phyloP scores from a whole-genome alignment of 2,329 filamentous ascomycete genomes.

The Clathrospora elynae region DNA sequence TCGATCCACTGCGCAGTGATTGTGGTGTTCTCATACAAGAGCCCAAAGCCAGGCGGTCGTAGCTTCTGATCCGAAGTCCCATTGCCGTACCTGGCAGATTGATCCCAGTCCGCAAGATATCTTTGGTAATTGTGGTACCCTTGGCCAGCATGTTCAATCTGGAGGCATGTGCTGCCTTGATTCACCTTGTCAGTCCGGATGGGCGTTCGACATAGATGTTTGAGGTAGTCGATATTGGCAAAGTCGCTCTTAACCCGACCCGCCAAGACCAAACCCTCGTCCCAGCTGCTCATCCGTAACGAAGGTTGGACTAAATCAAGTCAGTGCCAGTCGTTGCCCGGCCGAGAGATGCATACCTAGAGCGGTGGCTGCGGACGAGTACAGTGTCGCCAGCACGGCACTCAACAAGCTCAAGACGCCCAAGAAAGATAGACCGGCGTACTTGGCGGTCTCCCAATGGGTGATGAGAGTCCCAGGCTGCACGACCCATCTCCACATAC shows the following conservation, averaged over 20 bases:
- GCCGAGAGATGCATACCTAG: conserved; percentile 52
- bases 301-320: conserved; percentile 66
- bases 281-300: conserved; percentile 63
- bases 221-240: conserved; percentile 65
- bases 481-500: conserved; percentile 72
- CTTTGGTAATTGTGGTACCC: conserved; percentile 69
- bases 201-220: conserved; percentile 64
- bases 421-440: conserved; percentile 67
- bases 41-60: conserved; percentile 65
- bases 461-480: conserved; percentile 73
- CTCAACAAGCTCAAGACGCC: conserved; percentile 68
- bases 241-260: conserved; percentile 67
- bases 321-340: background rate
- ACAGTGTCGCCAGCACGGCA: conserved; percentile 70
- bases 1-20: conserved; percentile 73
- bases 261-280: conserved; percentile 54
- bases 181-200: conserved; percentile 54
- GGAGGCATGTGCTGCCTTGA: conserved; percentile 64
- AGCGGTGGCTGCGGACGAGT: conserved; percentile 76
- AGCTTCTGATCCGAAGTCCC: conserved; percentile 50
- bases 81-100: conserved; percentile 53
- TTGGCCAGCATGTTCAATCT: conserved; percentile 71
- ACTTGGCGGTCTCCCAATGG: conserved; percentile 67
- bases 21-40: conserved; percentile 74
- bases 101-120: conserved; percentile 64